Base-by-base conservation (phyloP, 164 flowering plant genomes). In the Chimonanthus praecox region DNA sequence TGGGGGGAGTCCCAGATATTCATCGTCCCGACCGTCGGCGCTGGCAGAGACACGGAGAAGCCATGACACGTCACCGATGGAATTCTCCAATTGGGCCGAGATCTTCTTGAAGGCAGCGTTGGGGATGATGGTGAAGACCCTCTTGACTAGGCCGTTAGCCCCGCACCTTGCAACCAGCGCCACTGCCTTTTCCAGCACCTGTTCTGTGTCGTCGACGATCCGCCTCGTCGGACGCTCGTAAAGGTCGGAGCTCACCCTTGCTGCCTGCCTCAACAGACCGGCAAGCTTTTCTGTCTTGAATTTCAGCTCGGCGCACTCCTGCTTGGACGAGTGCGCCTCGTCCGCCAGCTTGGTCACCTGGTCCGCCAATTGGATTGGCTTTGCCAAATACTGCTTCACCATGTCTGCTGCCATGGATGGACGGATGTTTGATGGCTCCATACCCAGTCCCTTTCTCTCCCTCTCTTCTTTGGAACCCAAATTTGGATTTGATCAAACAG, bases 201-300 rank as follows among this genome's bases (percentile, higher is more conserved):
- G 92, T 74, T 91, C 89, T 0, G 98, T 90, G 49, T 91, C 97
- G 63, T 88, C 92, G 65, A 90, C 86, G 81, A 93, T 93, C 2
- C 97, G 87, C 5, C 93, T 89, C 1, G 94, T 88, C 49, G 97
- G 97, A 0, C 97, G 91, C 78, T 93, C 95, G 82, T 93, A 93
- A 49, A 89, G 86, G 68, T 88, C 92, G 74, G 80, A 81, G 78
- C 88, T 78, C 4, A 89, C 88, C 4, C 97, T 85, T 0, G 97
- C 98, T 0, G 92, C 97, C 73, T 90, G 94, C 0, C 98, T 87
- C 71, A 93, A 84, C 20, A 90, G 90, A 13, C 45, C 81, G 6
- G 89, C 92, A 9, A 93, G 90, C 75, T 83, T 85, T 80, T 86
- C 91, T 2, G 97, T 86, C 70, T 89, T 93, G 72, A 87, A 66